These are phyloP conservation scores for Nakazawaea ambrosiae DNA, from an alignment of 805 yeast species.

Conservation along the genomic window DNA sequence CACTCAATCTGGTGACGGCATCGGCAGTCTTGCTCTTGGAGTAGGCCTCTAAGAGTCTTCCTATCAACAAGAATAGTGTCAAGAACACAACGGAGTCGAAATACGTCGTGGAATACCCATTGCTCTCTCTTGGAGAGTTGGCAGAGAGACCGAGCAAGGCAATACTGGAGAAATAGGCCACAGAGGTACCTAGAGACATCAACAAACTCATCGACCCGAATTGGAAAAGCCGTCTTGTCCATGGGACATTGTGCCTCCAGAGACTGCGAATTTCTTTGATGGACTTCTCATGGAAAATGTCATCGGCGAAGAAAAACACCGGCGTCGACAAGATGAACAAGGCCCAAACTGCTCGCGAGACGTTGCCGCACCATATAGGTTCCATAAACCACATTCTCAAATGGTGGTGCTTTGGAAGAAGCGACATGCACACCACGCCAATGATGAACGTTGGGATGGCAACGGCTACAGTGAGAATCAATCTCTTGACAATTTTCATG, in stretches of 20 bases:
- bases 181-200: conserved; percentile 66
- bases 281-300: conserved; percentile 64
- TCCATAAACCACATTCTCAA: conserved; percentile 49
- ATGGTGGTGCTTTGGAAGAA: conserved; percentile 33
- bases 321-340: conserved; percentile 62
- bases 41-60: conserved; percentile 59
- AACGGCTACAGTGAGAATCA: conserved; percentile 40
- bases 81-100: conserved; percentile 77
- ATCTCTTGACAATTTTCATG: conserved; percentile 34
- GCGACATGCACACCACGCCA: conserved; percentile 64
- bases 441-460: conserved; percentile 63
- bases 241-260: conserved; percentile 50
- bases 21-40: conserved; percentile 64
- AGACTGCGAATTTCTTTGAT: conserved; percentile 47
- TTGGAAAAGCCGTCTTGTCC: conserved; percentile 48
- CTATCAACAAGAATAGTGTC: conserved; percentile 64
- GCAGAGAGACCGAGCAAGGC: conserved; percentile 45
- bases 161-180: conserved; percentile 65
- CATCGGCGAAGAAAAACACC: conserved; percentile 68
- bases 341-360: conserved; percentile 57
- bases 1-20: conserved; percentile 48
- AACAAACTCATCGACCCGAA: conserved; percentile 77
- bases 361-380: conserved; percentile 59
- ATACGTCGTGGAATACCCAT: conserved; percentile 55
- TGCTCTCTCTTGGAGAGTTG: conserved; percentile 15